Percentiles rank a stretch among this genome's conserved stretches.
These are phyloP conservation scores for Neonectria neomacrospora DNA, from an alignment of 2,329 filamentous ascomycete genomes.

Conservation along the genomic window DNA sequence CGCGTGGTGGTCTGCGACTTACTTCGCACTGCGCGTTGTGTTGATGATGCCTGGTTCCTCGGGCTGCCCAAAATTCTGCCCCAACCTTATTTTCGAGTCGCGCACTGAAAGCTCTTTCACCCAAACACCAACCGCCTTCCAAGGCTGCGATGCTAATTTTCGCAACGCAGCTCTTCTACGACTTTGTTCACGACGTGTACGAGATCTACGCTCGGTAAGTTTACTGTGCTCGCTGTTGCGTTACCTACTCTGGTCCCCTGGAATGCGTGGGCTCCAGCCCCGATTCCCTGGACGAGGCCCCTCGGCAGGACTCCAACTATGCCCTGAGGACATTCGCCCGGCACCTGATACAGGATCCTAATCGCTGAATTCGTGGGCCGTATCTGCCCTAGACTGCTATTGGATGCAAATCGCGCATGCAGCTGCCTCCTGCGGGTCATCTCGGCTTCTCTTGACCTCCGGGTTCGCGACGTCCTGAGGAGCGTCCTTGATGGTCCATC, in stretches of 20 bases:
- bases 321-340: background rate
- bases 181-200: conserved; percentile 45
- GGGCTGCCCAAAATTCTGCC: conserved; percentile 16
- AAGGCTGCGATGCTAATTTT: conserved; percentile 29
- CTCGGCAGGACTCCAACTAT: no score
- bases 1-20: background rate
- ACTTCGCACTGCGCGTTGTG: background rate
- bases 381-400: background rate
- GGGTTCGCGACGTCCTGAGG: background rate
- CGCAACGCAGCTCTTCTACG: conserved; percentile 40
- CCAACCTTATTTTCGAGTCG: conserved; percentile 20
- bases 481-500: background rate
- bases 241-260: background rate
- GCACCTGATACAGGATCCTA: background rate
- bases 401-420: conserved; percentile 1
- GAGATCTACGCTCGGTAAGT: conserved; percentile 45
- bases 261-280: background rate
- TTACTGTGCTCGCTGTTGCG: background rate
- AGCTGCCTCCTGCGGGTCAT: background rate
- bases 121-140: conserved; percentile 6
- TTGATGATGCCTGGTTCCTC: conserved; percentile 13
- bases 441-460: background rate
- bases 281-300: background rate
- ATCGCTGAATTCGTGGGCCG: background rate
- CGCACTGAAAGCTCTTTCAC: conserved; percentile 9